Percentiles rank a stretch among this genome's conserved stretches.
Conservation (phyloP, 2,329 filamentous ascomycete species). For the Sporothrix pallida region DNA sequence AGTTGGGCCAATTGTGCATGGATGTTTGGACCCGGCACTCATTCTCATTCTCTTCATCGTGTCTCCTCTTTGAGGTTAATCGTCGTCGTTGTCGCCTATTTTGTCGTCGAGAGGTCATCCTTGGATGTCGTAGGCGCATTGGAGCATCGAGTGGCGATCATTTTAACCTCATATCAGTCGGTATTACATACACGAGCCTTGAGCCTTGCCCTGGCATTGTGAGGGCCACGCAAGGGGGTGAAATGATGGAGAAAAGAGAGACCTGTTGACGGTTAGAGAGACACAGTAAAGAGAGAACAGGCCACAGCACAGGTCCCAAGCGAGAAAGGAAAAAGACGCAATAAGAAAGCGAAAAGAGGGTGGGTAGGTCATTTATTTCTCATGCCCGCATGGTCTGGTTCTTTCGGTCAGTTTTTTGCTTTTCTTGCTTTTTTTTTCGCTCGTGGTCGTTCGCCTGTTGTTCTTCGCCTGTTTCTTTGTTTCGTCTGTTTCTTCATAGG, state of each 20-base stretch:
- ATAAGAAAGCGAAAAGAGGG: slow-evolving; percentile 8
- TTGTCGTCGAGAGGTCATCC: not conserved
- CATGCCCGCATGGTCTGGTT: slow-evolving; percentile 24
- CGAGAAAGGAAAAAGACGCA: not conserved
- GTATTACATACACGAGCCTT: not conserved
- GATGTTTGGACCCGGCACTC: not conserved
- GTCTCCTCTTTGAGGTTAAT: not conserved
- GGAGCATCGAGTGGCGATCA: not conserved
- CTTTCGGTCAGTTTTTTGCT: slow-evolving; percentile 3
- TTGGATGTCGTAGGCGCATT: no score
- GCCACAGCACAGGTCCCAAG: slow-evolving; percentile 1
- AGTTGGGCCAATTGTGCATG: slow-evolving; percentile 21
- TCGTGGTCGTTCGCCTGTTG: not conserved
- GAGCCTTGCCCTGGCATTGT: not conserved
- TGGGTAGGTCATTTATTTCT: slow-evolving; percentile 31
- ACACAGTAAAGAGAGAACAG: not conserved
- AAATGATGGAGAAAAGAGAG: no score
- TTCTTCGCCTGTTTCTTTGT: not conserved
- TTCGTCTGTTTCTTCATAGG: not conserved
- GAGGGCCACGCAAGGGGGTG: slow-evolving; percentile 1
- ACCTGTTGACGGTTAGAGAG: slow-evolving; percentile 7
- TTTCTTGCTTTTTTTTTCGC: not conserved
- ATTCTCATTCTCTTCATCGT: not conserved
- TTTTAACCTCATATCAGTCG: not conserved
- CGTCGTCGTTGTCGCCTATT: not conserved